Base-by-base conservation (phyloP, 352 stramenopile species). In the Phytophthora constricta region DNA sequence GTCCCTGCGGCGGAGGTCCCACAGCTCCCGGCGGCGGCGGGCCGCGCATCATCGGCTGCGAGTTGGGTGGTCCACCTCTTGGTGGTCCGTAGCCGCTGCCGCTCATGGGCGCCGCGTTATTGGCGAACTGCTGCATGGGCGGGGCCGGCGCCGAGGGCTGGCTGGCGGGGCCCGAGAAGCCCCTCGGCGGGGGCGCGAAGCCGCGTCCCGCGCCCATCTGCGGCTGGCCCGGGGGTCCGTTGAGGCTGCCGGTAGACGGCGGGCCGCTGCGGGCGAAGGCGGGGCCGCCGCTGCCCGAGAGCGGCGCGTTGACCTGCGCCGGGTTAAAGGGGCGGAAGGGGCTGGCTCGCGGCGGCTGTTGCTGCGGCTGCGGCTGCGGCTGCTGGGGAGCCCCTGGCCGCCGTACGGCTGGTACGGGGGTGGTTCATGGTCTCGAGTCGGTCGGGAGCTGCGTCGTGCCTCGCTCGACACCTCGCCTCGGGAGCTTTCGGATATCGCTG, bases 321-420 rank as follows among this genome's bases (percentile, higher is more conserved):
- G 86, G 79, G 65, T 93, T 91, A 48, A 93, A 91, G 46, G 80
- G 82, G 19, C 82, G 82, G 61, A 91, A 92, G 0, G 79, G 72
- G 55, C 71, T 64, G 10, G 72, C 59, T 8, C 55, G 70, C 28
- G 77, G 78, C 39, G 53, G 60, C 16, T 85, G 77, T 52, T 62
- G 60, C 19, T 31, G 43, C 33, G 28, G 62, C 69, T 79, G 58
- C 25, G 65, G 31, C 31, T 37, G 31, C 31, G 5, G 70, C 5
- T 74, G 78, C 23, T 60, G 51, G 23, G 66, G 72, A 45, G 59
- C 65, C 45, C 66, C 33, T 20, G 34, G 23, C 61, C 79, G 53
- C 82, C 84, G 68, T 85, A 90, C 62, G 77, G 72, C 54, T 87
- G 77, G 59, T 82, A 87, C 50, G 79, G 79, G 77, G 66, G 47